phyloP scores from a whole-genome alignment of 2,329 filamentous ascomycete species.

The Tolypocladium paradoxum region DNA sequence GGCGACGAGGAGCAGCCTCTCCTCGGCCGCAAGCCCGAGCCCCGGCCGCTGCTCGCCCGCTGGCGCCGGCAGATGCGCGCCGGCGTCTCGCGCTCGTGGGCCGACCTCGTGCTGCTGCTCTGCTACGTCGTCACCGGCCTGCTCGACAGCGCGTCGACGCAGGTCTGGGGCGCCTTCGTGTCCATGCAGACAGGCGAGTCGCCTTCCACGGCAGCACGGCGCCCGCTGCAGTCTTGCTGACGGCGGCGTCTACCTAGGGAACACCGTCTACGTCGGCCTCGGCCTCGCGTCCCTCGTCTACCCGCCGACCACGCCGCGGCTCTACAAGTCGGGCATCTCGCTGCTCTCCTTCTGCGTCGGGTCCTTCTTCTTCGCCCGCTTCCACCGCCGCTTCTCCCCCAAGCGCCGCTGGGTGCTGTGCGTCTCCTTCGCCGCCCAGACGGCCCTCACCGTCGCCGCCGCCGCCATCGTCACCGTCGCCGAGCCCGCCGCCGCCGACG shows the following conservation, averaged over 20 bases:
- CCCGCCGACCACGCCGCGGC: slow-evolving; percentile 14
- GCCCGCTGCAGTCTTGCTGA: neutral
- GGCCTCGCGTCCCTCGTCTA: slow-evolving; percentile 49
- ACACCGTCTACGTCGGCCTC: slow-evolving; percentile 70
- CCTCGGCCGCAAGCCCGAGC: slow-evolving; percentile 9
- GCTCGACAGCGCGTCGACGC: slow-evolving; percentile 64
- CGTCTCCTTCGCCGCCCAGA: slow-evolving; percentile 45
- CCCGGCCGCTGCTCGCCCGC: slow-evolving; percentile 10
- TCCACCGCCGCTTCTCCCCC: slow-evolving; percentile 53
- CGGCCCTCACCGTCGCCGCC: slow-evolving; percentile 36
- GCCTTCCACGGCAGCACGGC: neutral
- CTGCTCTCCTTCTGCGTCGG: slow-evolving; percentile 62
- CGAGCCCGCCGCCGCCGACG: slow-evolving; percentile 27
- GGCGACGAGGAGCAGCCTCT: slow-evolving; percentile 22
- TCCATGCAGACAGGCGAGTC: slow-evolving; percentile 68
- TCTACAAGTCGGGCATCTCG: slow-evolving; percentile 55
- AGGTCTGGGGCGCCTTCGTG: slow-evolving; percentile 70
- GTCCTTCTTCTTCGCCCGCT: slow-evolving; percentile 58
- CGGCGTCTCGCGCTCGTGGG: slow-evolving; percentile 49
- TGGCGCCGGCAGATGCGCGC: slow-evolving; percentile 23
- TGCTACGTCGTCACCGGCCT: slow-evolving; percentile 72
- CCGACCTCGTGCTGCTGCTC: slow-evolving; percentile 57
- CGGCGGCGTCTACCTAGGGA: slow-evolving; percentile 33
- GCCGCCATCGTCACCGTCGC: slow-evolving; percentile 42
- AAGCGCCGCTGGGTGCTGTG: slow-evolving; percentile 55